These are phyloP conservation scores for Sambucus nigra DNA, from an alignment of 129 eudicot species.

Conservation along the genomic window DNA sequence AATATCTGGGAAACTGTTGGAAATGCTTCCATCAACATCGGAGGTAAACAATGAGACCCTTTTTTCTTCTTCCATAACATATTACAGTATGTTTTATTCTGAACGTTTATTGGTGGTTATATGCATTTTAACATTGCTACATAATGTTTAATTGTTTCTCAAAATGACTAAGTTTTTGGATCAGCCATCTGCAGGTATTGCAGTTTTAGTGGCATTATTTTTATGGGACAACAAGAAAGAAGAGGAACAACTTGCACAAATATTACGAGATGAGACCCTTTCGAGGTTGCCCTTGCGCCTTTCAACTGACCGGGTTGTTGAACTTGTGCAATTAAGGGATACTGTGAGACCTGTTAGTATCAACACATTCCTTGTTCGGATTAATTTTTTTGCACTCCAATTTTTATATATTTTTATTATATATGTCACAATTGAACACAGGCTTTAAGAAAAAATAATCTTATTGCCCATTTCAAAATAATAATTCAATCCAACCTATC, in stretches of 20 bases:
- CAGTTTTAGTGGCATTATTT: slow-evolving; percentile 70
- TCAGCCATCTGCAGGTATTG: slow-evolving; percentile 68
- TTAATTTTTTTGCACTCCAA: too few species aligned
- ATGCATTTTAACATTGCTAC: not conserved
- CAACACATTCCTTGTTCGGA: slow-evolving; percentile 2
- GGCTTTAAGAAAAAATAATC: too few species aligned
- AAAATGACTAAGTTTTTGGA: slow-evolving; percentile 29
- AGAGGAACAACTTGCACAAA: slow-evolving; percentile 96
- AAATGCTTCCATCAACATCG: slow-evolving; percentile 80
- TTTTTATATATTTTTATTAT: too few species aligned
- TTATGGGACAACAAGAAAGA: slow-evolving; percentile 96
- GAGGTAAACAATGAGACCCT: slow-evolving; percentile 41
- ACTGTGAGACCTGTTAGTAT: slow-evolving; percentile 86
- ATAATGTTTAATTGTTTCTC: not conserved
- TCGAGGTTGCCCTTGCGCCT: slow-evolving; percentile 93
- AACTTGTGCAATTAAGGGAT: slow-evolving; percentile 94
- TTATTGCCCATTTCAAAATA: too few species aligned
- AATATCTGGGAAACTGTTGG: slow-evolving; percentile 57
- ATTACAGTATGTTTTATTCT: not conserved
- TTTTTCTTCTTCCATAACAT: slow-evolving; percentile 2
- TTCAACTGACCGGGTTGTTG: slow-evolving; percentile 90
- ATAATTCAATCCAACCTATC: too few species aligned
- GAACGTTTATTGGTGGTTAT: not conserved
- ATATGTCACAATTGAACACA: too few species aligned
- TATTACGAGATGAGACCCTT: slow-evolving; percentile 74